A percentile compares a stretch with the other conserved stretches of the same genome.
phyloP scores from a whole-genome alignment of 2,329 filamentous ascomycete species.

The Akanthomyces lecanii region DNA sequence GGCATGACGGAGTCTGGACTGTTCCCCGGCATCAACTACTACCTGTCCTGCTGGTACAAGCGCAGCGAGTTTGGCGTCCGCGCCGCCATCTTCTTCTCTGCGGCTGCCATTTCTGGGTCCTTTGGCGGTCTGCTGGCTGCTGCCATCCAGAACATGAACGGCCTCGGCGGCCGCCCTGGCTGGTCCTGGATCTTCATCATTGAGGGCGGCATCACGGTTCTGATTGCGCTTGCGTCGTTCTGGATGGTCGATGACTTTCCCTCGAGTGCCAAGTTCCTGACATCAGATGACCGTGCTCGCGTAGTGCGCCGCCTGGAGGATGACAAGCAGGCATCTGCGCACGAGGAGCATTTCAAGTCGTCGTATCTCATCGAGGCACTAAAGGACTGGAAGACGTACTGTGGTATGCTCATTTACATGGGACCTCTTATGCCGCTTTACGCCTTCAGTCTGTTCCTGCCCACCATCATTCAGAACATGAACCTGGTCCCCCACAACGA shows the following conservation, averaged over 20 bases:
- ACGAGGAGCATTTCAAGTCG: slow-evolving; percentile 71
- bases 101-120: slow-evolving; percentile 72
- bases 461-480: slow-evolving; percentile 65
- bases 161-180: slow-evolving; percentile 51
- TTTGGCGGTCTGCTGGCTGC: slow-evolving; percentile 72
- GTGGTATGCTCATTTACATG: slow-evolving; percentile 73
- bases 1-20: slow-evolving; percentile 72
- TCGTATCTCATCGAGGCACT: slow-evolving; percentile 67
- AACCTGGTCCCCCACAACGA: slow-evolving; percentile 35
- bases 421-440: slow-evolving; percentile 69
- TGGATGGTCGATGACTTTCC: slow-evolving; percentile 84
- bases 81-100: slow-evolving; percentile 78
- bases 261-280: slow-evolving; percentile 68
- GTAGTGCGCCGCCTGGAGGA: slow-evolving; percentile 65
- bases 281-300: slow-evolving; percentile 62
- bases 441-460: slow-evolving; percentile 72
- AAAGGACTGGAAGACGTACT: slow-evolving; percentile 81
- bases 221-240: slow-evolving; percentile 64
- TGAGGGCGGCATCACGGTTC: slow-evolving; percentile 65
- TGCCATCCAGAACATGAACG: slow-evolving; percentile 66
- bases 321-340: slow-evolving; percentile 71
- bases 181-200: slow-evolving; percentile 67
- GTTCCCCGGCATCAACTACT: slow-evolving; percentile 74
- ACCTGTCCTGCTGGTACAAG: slow-evolving; percentile 80
- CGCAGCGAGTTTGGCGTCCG: slow-evolving; percentile 75